These are phyloP conservation scores for Coemansia sp. DNA, from an alignment of 192 early-diverging fungal species.

Conservation along the genomic window DNA sequence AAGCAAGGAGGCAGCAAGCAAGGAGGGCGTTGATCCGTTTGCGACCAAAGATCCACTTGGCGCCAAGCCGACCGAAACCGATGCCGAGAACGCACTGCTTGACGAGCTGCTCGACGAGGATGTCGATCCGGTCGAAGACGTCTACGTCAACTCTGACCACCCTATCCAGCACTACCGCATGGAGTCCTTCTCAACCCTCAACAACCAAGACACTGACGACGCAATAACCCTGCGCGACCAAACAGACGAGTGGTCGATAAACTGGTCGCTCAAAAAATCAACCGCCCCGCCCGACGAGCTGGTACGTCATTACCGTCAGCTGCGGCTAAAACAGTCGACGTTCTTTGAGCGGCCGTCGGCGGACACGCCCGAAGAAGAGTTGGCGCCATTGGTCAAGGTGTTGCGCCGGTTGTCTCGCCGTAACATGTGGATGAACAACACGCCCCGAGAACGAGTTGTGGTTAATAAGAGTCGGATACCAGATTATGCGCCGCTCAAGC, in stretches of 20 bases:
- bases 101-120: constrained; percentile 16
- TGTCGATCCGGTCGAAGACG: constrained; percentile 36
- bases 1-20: too few relatives aligned
- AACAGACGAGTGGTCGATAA: constrained; percentile 38
- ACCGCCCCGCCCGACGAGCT: constrained; percentile 7
- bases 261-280: constrained; percentile 36
- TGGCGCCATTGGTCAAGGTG: constrained; percentile 37
- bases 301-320: constrained; percentile 10
- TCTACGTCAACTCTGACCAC: constrained; percentile 38
- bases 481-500: not conserved
- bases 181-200: constrained; percentile 46
- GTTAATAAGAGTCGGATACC: constrained; percentile 38
- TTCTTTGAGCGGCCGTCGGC: constrained; percentile 50
- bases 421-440: constrained; percentile 40
- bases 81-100: not conserved
- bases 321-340: constrained; percentile 42
- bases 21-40: constrained; percentile 15
- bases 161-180: constrained; percentile 46
- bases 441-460: constrained; percentile 27
- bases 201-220: constrained; percentile 32
- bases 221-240: constrained; percentile 38
- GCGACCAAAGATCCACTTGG: constrained; percentile 24
- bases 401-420: constrained; percentile 40
- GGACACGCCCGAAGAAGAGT: constrained; percentile 44
- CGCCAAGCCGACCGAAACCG: not conserved